Conservation (phyloP, 495 filamentous ascomycete species). For the Acidomyces sp. region DNA sequence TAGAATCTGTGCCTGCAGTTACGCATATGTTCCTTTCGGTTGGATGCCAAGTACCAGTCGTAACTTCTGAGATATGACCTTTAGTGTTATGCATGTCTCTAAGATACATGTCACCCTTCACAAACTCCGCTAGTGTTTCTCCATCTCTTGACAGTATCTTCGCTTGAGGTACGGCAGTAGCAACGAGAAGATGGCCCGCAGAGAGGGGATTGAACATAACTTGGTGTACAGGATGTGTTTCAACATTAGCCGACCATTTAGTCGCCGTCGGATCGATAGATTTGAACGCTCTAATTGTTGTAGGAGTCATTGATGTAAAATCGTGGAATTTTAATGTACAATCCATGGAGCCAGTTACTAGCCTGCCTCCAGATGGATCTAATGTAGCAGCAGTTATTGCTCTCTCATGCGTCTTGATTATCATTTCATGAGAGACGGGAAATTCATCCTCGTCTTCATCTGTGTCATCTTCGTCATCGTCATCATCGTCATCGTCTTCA, state of each 20-base stretch:
- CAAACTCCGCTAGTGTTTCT: slow-evolving; percentile 68
- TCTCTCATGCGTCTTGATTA: slow-evolving; percentile 82
- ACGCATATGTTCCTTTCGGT: slow-evolving; percentile 68
- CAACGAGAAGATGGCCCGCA: slow-evolving; percentile 68
- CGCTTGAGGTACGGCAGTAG: slow-evolving; percentile 77
- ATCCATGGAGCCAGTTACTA: slow-evolving; percentile 82
- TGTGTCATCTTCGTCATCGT: slow-evolving; percentile 44
- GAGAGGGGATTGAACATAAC: slow-evolving; percentile 74
- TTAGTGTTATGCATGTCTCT: slow-evolving; percentile 95
- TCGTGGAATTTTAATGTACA: slow-evolving; percentile 87
- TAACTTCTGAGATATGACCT: slow-evolving; percentile 82
- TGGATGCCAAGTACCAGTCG: slow-evolving; percentile 78
- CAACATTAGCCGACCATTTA: slow-evolving; percentile 58
- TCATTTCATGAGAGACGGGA: slow-evolving; percentile 83
- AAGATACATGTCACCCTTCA: slow-evolving; percentile 96
- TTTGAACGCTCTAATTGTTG: slow-evolving; percentile 84
- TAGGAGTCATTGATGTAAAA: slow-evolving; percentile 88
- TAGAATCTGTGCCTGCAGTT: slow-evolving; percentile 86
- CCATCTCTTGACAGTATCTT: slow-evolving; percentile 83
- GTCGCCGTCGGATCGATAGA: slow-evolving; percentile 73
- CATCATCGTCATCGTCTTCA: slow-evolving; percentile 39
- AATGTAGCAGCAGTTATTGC: slow-evolving; percentile 72
- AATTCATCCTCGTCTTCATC: slow-evolving; percentile 77
- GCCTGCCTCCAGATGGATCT: slow-evolving; percentile 70
- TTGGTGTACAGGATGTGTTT: slow-evolving; percentile 78